Conservation (phyloP, 768 basidiomycete species). For the Collybia mongolica region DNA sequence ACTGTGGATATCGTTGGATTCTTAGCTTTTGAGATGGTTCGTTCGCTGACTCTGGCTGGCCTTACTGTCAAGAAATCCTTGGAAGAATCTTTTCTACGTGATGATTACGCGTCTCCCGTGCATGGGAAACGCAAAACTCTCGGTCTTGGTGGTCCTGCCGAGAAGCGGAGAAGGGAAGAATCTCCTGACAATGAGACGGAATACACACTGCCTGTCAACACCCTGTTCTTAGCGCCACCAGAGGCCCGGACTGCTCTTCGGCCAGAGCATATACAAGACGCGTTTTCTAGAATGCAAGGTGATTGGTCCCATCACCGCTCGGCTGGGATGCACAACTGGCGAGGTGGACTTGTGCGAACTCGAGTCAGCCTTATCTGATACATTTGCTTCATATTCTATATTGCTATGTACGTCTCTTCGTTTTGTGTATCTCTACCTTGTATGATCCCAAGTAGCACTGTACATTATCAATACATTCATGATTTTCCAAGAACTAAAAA, state of each 20-base stretch:
- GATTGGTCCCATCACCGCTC: conserved; percentile 80
- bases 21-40: conserved; percentile 96
- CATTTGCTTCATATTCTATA: conserved; percentile 2
- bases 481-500: conserved; percentile 44
- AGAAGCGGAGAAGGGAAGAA: conserved; percentile 55
- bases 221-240: conserved; percentile 79
- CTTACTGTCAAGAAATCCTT: conserved; percentile 79
- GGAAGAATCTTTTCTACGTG: conserved; percentile 68
- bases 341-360: conserved; percentile 80
- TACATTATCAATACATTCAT: conserved; percentile 23
- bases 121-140: conserved; percentile 70
- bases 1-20: conserved; percentile 97
- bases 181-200: conserved; percentile 63
- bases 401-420: conserved; percentile 3
- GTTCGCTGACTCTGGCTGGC: conserved; percentile 87
- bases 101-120: conserved; percentile 62
- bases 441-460: conserved; percentile 19
- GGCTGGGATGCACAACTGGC: conserved; percentile 88
- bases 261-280: conserved; percentile 89
- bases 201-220: conserved; percentile 63
- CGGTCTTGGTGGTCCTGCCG: conserved; percentile 43
- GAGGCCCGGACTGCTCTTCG: conserved; percentile 77
- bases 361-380: conserved; percentile 73
- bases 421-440: conserved; percentile 18
- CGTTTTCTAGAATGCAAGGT: conserved; percentile 86